Percentiles rank a stretch among this genome's conserved stretches.
These are phyloP conservation scores for Purpureocillium lavendulum DNA, from an alignment of 2,329 filamentous ascomycete genomes.

Conservation along the genomic window DNA sequence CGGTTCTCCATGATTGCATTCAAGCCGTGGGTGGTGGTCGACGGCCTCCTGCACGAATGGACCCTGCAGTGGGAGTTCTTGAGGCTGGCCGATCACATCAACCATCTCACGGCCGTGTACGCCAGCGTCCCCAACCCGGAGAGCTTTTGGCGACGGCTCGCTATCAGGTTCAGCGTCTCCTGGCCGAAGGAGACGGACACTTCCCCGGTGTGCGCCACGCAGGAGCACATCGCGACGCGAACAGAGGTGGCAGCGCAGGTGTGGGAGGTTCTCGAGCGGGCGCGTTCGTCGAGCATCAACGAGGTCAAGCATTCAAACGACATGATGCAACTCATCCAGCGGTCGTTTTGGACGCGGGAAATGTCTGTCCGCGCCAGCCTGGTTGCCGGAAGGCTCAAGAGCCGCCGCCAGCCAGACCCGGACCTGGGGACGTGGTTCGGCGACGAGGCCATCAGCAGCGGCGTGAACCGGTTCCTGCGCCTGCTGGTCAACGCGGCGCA, in stretches of 20 bases:
- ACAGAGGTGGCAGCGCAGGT: background rate
- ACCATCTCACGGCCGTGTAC: background rate
- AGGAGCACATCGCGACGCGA: background rate
- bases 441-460: background rate
- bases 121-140: background rate
- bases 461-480: background rate
- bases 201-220: too few relatives aligned
- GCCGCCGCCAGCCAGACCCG: too few relatives aligned
- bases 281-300: too few relatives aligned
- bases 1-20: background rate
- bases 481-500: background rate
- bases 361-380: background rate
- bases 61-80: background rate
- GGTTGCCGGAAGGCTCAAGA: background rate
- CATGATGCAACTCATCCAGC: background rate
- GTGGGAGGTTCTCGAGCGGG: background rate
- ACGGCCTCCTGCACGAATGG: background rate
- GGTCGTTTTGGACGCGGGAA: background rate
- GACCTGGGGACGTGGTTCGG: background rate
- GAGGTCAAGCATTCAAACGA: background rate
- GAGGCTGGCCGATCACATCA: background rate
- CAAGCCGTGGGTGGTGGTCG: background rate
- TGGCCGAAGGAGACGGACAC: background rate
- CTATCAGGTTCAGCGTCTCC: background rate
- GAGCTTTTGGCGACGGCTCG: background rate